Percentiles rank a stretch among this genome's conserved stretches.
phyloP scores from a whole-genome alignment of 495 filamentous ascomycete species.

The Neurospora sp. region DNA sequence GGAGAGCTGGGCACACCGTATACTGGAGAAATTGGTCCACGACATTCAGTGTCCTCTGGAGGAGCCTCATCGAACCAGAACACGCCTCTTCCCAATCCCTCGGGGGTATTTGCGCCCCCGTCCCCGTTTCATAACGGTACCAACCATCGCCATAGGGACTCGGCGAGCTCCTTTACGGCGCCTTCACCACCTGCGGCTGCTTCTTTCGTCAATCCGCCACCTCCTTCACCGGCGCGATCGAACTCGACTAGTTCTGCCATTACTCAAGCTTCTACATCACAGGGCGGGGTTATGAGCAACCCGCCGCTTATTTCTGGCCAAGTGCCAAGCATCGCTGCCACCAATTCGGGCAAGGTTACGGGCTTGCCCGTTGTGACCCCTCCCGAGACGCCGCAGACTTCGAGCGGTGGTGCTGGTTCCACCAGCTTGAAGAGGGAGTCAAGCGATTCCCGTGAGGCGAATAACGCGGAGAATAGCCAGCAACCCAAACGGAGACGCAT shows the following conservation, averaged over 20 bases:
- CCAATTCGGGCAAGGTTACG: constrained; percentile 49
- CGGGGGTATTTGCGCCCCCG: constrained; percentile 44
- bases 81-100: constrained; percentile 57
- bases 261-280: constrained; percentile 39
- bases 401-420: constrained; percentile 27
- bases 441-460: constrained; percentile 35
- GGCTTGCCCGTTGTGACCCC: constrained; percentile 58
- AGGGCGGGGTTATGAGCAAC: constrained; percentile 48
- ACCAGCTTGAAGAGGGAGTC: constrained; percentile 50
- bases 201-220: constrained; percentile 41
- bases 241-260: constrained; percentile 80
- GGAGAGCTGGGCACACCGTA: constrained; percentile 86
- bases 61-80: constrained; percentile 44
- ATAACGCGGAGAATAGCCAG: constrained; percentile 30
- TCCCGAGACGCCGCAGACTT: constrained; percentile 63
- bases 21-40: constrained; percentile 50
- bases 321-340: constrained; percentile 62
- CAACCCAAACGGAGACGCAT: constrained; percentile 61
- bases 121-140: constrained; percentile 40
- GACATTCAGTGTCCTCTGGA: constrained; percentile 26
- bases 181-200: constrained; percentile 44
- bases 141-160: constrained; percentile 40
- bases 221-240: constrained; percentile 67
- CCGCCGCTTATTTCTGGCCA: constrained; percentile 65
- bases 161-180: constrained; percentile 40